Evolutionary conservation across 108 stramenopile genomes (phyloP), one percentile per base, ranked within the genome.

Genomic region (Schizochytrium sp.): DNA sequence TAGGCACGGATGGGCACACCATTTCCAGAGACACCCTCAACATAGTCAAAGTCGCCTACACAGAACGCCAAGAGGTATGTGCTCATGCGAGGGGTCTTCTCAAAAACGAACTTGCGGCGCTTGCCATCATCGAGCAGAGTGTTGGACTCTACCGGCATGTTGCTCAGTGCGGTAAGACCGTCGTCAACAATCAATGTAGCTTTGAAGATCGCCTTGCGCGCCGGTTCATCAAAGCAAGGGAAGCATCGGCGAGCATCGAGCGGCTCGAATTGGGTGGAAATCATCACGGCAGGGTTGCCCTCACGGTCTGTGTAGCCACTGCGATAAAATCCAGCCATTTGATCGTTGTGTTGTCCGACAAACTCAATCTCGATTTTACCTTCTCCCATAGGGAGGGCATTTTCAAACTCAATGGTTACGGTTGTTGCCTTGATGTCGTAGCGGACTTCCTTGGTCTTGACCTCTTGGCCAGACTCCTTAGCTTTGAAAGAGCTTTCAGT

Each of bases 141-240:
- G 76, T 83, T 53, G 17, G 96, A 94, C 57, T 92, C 76, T 90
- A 97, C 97, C 55, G 98, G 98, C 98, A 98, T 99, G 93, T 99
- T 99, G 93, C 89, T 90, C 88, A 98, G 95, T 10, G 76, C 76
- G 47, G 95, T 95, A 59, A 98, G 91, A 38, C 94, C 89, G 61
- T 89, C 87, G 45, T 97, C 96, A 2, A 98, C 92, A 45, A 19
- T 87, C 89, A 97, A 89, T 2, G 97, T 95, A 42, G 98, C 91
- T 13, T 88, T 87, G 88, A 99, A 99, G 15, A 95, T 93, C 15
- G 97, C 97, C 93, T 99, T 99, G 69, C 95, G 95, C 56, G 95
- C 95, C 10, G 98, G 98, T 94, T 99, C 98, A 91, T 99, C 98
- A 94, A 97, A 96, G 91, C 98, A 98, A 46, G 98, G 98, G 91